Evolutionary conservation across 495 filamentous ascomycete species (phyloP), one percentile per base, ranked within the genome.

Genomic region (Xylaria grammica): DNA sequence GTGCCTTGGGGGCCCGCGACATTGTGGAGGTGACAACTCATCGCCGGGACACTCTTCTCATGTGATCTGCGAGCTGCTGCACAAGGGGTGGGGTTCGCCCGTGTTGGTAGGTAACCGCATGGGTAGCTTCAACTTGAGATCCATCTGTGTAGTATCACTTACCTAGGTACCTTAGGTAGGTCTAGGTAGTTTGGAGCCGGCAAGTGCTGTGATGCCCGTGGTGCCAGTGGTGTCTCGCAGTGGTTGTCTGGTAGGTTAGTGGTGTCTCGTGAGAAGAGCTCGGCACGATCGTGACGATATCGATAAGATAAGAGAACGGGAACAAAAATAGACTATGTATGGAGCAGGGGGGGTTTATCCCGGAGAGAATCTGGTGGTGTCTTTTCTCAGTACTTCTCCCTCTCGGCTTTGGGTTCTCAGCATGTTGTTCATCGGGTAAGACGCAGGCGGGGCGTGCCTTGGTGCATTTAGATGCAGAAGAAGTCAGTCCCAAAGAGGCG

Each of bases 1-100:
- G 36, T 38, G 60, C 52, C 36, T 55, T 55, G 42, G 50, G n/a
- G 50, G 48, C 60, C 30, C 26, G 42, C 52, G 29, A 42, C 50
- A 38, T 55, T 64, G 62, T 51, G 62, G 62, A 64, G 62, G 52
- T 58, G 62, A 64, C 62, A 64, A 64, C 62, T 57, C 62, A 64
- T 58, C 62, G 44, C 53, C 19, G 19, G 61, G 36, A 48, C 57
- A 38, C 52, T 32, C 42, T 58, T 26, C 62, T 64, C 62, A 64
- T 64, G 62, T 64, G 62, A 64, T 64, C 62, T 45, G 52, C 38
- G 45, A 63, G 26, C 50, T 51, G 30, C 62, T 58, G 62, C 53
- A 64, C 50, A 53, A 64, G 58, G 13, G 53, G 61, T 56, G 44
- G 61, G 32, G 53, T 44, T 38, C 32, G 38, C 26, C 29, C 60